Percentiles rank a stretch among this genome's conserved stretches.
Conservation (phyloP, 148 eudicot species). For the Pharnaceum exiguum region DNA sequence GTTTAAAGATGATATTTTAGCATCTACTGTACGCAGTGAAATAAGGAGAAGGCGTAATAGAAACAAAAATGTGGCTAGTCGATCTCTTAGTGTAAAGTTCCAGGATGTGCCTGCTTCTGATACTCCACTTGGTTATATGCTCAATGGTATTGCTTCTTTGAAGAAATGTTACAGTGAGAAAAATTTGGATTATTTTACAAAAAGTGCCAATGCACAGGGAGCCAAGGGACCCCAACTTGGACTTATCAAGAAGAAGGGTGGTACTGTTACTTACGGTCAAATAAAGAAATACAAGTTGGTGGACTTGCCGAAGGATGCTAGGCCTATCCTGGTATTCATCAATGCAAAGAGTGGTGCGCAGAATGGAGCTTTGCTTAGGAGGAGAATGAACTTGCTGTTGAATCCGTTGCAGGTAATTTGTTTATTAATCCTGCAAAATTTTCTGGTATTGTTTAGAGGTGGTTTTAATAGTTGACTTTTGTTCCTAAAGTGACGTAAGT, state of each 20-base stretch:
- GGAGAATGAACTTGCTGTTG: conserved; percentile 71
- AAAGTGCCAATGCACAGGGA: conserved; percentile 25
- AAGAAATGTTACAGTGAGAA: conserved; percentile 47
- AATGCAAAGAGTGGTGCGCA: conserved; percentile 84
- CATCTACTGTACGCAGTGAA: conserved; percentile 44
- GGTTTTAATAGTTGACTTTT: no score
- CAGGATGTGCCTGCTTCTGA: conserved; percentile 40
- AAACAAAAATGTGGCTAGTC: conserved; percentile 43
- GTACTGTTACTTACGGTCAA: conserved; percentile 37
- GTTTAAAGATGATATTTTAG: conserved; percentile 36
- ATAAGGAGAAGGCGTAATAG: conserved; percentile 58
- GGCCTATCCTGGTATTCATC: conserved; percentile 73
- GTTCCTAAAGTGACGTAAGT: no score
- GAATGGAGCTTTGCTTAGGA: conserved; percentile 62
- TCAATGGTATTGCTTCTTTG: conserved; percentile 47
- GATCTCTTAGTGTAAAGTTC: conserved; percentile 40
- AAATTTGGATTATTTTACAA: conserved; percentile 29
- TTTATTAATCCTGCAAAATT: neutral
- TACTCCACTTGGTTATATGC: conserved; percentile 35
- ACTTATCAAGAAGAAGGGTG: conserved; percentile 34
- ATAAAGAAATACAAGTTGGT: conserved; percentile 51
- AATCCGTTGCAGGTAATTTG: conserved; percentile 75
- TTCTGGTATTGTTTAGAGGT: neutral
- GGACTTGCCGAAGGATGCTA: conserved; percentile 67
- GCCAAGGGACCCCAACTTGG: conserved; percentile 34